Conservation (phyloP, 768 basidiomycete genomes). For the Ramaria rubella region DNA sequence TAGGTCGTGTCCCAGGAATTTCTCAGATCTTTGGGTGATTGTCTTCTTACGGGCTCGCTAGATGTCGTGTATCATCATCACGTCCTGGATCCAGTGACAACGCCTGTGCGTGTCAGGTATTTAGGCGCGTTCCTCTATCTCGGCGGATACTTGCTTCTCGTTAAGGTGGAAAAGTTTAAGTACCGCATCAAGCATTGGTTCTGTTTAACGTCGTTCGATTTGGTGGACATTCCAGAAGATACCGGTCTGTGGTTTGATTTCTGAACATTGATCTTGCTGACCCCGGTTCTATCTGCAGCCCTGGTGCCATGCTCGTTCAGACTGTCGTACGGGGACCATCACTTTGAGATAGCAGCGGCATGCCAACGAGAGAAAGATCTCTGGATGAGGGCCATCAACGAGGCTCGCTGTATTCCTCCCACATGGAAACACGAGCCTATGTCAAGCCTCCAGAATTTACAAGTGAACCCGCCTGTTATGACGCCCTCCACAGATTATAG, state of each 20-base stretch:
- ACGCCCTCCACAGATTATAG: not conserved
- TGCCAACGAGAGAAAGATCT: constrained; percentile 78
- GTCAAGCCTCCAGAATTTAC: constrained; percentile 43
- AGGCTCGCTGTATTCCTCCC: constrained; percentile 37
- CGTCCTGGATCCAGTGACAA: constrained; percentile 32
- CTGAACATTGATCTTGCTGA: not conserved
- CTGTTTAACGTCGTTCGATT: constrained; percentile 61
- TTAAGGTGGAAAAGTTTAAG: constrained; percentile 71
- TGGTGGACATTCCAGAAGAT: constrained; percentile 60
- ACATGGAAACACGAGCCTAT: constrained; percentile 56
- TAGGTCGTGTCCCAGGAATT: constrained; percentile 31
- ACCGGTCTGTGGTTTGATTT: constrained; percentile 53
- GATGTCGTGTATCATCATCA: constrained; percentile 77
- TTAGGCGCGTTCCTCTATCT: constrained; percentile 85
- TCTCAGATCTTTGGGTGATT: constrained; percentile 68
- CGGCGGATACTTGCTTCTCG: constrained; percentile 80
- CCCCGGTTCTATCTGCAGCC: constrained; percentile 37
- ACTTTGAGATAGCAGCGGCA: constrained; percentile 81
- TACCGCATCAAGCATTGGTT: constrained; percentile 93
- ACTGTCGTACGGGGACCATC: constrained; percentile 58
- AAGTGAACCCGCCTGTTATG: not conserved
- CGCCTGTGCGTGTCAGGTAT: constrained; percentile 71
- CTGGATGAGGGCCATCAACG: constrained; percentile 71
- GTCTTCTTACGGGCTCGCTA: constrained; percentile 75
- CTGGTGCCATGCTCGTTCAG: constrained; percentile 79